Evolutionary conservation across 345 rosid genomes (phyloP).

Genomic region (Mangifera indica): DNA sequence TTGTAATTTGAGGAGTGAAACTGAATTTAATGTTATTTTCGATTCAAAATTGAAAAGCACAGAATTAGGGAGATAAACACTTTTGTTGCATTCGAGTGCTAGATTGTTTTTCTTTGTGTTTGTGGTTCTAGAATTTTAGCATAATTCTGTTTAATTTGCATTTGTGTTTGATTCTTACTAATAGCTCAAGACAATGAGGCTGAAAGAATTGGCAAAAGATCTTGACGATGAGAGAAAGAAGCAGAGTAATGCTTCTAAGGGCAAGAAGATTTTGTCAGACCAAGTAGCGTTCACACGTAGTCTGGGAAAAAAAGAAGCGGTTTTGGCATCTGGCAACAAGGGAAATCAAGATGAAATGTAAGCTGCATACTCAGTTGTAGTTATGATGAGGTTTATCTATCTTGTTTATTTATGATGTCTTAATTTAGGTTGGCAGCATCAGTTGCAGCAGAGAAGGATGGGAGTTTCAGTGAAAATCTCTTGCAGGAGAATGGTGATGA

Average conservation of each 20-base stretch:
- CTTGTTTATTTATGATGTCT: slow-evolving; percentile 25
- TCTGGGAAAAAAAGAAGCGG: slow-evolving; percentile 25
- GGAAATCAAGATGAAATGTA: slow-evolving; percentile 73
- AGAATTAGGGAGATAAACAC: background rate
- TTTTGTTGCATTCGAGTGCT: background rate
- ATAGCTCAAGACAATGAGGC: slow-evolving; percentile 71
- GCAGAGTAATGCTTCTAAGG: slow-evolving; percentile 45
- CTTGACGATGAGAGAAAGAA: slow-evolving; percentile 58
- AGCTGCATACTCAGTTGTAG: slow-evolving; percentile 26
- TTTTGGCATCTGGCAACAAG: slow-evolving; percentile 33
- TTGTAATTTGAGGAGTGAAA: background rate
- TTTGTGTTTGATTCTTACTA: slow-evolving; percentile 17
- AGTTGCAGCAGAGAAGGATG: slow-evolving; percentile 54
- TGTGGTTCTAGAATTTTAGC: background rate
- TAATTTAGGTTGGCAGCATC: slow-evolving; percentile 68
- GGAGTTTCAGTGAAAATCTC: slow-evolving; percentile 23
- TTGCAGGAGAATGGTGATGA: slow-evolving; percentile 52
- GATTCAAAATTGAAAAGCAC: background rate
- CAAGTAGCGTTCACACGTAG: slow-evolving; percentile 18
- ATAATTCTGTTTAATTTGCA: background rate
- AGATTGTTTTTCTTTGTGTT: background rate
- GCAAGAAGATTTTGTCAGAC: slow-evolving; percentile 36
- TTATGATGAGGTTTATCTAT: slow-evolving; percentile 3
- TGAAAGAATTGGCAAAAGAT: slow-evolving; percentile 75
- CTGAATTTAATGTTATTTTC: background rate